Conservation (phyloP, 352 stramenopile species). For the Pythium rhizo-oryzae region DNA sequence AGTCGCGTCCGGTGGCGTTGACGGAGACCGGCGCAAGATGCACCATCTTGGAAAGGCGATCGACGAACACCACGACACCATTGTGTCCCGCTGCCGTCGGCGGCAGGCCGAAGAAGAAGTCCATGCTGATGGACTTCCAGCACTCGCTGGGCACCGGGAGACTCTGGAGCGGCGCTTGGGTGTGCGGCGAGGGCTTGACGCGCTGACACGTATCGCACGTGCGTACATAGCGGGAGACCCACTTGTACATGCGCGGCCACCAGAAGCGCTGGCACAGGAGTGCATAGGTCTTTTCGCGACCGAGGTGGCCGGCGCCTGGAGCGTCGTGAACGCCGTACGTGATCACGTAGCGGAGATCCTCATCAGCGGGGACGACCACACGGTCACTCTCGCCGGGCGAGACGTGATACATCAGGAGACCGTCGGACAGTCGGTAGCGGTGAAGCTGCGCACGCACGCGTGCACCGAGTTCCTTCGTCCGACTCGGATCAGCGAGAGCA, state of each 20-base stretch:
- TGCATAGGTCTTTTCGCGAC: slow-evolving; percentile 30
- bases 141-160: slow-evolving; percentile 18
- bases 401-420: slow-evolving; percentile 14
- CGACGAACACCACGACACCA: slow-evolving; percentile 14
- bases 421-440: slow-evolving; percentile 7
- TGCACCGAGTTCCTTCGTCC: background rate
- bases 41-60: slow-evolving; percentile 25
- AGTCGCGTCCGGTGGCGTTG: background rate
- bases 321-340: slow-evolving; percentile 24
- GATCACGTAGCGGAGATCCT: slow-evolving; percentile 30
- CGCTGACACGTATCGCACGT: slow-evolving; percentile 26
- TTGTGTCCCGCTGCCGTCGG: background rate
- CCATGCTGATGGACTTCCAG: slow-evolving; percentile 23
- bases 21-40: slow-evolving; percentile 17
- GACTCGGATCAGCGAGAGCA: background rate
- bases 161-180: slow-evolving; percentile 18
- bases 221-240: slow-evolving; percentile 21
- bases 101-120: slow-evolving; percentile 24
- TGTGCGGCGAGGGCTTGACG: slow-evolving; percentile 8
- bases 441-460: no score
- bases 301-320: background rate
- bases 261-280: slow-evolving; percentile 10
- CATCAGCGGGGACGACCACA: slow-evolving; percentile 19
- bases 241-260: slow-evolving; percentile 32
- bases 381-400: background rate